Base-by-base conservation (phyloP, 1,139 yeast genomes). In the Saccharomyces hybrid region DNA sequence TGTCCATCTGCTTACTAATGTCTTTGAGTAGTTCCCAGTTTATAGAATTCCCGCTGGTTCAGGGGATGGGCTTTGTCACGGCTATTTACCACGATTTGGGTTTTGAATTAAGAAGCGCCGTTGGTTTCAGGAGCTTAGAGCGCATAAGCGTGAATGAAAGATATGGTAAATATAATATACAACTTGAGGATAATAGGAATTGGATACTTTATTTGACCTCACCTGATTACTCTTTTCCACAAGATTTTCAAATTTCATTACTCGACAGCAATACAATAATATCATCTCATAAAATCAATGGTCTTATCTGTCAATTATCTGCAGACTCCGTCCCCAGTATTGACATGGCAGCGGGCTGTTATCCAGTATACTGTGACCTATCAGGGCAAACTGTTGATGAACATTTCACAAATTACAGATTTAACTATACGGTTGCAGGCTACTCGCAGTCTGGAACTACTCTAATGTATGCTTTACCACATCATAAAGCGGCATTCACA, bases 61-160 rank as follows among this genome's bases (percentile, higher is more conserved):
- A 79, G 65, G 95, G 95, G 14, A 84, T 84, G 86, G 91, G 91
- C 0, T 81, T 84, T 57, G 71, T 83, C 13, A 81, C 88, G 4
- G 84, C 86, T 1, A 73, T 83, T 2, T 86, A 85, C 59, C 71
- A 75, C 42, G 76, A 76, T 57, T 70, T 84, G 42, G 74, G 74
- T 6, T 86, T 90, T 0, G 72, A 76, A 27, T 67, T 86, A 48
- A 76, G 77, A 2, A 82, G 88, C 30, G 63, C 81, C 50, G 86
- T 84, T 42, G 95, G 93, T 0, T 74, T 86, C 61, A 79, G 79
- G 64, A 67, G 73, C n/a, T 72, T 81, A 41, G 63, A 61, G 7
- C 68, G 65, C 58, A 59, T 62, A 11, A 66, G 26, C 11, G 20
- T 20, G 7, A 38, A 38, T 38, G 44, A 38, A 11, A 20, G 44